A percentile compares a stretch with the other conserved stretches of the same genome.
Evolutionary conservation across 2,329 filamentous ascomycete species (phyloP).

Genomic region (Fonsecaea pedrosoi): DNA sequence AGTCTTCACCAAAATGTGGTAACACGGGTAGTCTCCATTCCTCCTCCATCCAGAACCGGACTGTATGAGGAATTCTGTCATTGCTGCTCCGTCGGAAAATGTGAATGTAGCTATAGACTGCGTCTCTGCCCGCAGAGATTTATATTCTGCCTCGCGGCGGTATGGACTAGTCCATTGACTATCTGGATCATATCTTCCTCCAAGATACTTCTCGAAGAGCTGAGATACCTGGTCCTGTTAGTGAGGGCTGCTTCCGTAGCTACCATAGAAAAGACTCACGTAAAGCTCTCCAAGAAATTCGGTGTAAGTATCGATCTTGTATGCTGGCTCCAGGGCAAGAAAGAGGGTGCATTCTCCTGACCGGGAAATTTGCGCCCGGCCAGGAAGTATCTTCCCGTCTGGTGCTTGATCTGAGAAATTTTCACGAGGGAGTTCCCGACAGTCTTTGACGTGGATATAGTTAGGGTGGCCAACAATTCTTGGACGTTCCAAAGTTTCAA

Average conservation of each 20-base stretch:
- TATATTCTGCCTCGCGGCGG: neutral
- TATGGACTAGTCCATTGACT: neutral
- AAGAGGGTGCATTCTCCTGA: neutral
- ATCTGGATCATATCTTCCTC: neutral
- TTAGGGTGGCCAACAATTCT: conserved; percentile 1
- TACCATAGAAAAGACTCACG: neutral
- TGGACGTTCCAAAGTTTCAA: conserved; percentile 4
- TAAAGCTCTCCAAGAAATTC: conserved; percentile 1
- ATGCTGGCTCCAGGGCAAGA: neutral
- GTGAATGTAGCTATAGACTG: conserved; percentile 2
- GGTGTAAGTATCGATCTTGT: neutral
- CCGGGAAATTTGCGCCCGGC: neutral
- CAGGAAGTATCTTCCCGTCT: neutral
- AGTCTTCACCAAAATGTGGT: conserved; percentile 2
- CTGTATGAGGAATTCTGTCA: conserved; percentile 3
- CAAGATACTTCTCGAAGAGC: conserved; percentile 5
- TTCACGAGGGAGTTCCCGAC: neutral
- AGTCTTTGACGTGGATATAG: neutral
- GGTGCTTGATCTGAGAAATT: neutral
- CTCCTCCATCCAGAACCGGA: conserved; percentile 1
- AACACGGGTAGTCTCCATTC: neutral
- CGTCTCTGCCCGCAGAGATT: neutral
- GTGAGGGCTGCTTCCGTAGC: neutral
- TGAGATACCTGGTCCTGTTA: neutral
- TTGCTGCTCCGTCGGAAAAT: neutral